Percentiles rank a stretch among this genome's conserved stretches.
phyloP scores from a whole-genome alignment of 345 rosid genomes.

The Crucihimalaya himalaica region DNA sequence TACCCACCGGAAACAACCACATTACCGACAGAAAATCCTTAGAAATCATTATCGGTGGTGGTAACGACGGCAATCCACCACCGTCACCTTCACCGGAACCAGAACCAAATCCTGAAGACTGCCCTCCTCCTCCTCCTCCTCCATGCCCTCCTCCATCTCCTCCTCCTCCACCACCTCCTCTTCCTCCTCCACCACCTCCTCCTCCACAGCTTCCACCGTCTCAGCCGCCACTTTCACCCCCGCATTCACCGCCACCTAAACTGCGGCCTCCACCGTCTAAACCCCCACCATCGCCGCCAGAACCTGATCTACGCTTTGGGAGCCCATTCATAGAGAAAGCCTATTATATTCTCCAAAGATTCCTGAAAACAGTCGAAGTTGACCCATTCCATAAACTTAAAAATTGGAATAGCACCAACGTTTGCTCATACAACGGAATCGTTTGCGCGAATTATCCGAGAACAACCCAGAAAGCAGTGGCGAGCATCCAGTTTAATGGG shows the following conservation, averaged over 20 bases:
- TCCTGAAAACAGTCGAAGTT: constrained; percentile 47
- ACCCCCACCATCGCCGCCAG: neutral
- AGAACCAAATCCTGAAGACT: constrained; percentile 21
- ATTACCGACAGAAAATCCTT: constrained; percentile 24
- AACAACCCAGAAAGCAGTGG: constrained; percentile 54
- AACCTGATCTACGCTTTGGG: neutral
- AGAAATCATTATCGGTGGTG: constrained; percentile 36
- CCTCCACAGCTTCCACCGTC: neutral
- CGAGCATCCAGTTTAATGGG: constrained; percentile 74
- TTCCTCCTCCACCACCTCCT: neutral
- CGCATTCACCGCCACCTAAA: too few relatives aligned
- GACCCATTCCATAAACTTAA: constrained; percentile 57
- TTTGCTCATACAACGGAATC: constrained; percentile 73
- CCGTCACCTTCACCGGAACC: constrained; percentile 26
- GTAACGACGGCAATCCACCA: constrained; percentile 15
- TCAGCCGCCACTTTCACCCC: neutral
- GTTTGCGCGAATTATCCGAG: constrained; percentile 61
- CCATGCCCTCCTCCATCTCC: constrained; percentile 10
- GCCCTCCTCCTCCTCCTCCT: constrained; percentile 32
- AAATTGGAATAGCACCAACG: constrained; percentile 61
- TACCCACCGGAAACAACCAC: constrained; percentile 22
- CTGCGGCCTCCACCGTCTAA: neutral
- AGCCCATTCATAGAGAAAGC: neutral
- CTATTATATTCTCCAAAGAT: constrained; percentile 56
- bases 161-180: neutral